Percentiles rank a stretch among this genome's conserved stretches.
Conservation (phyloP, 2,329 filamentous ascomycete species). For the Tolypocladium ovalisporum region DNA sequence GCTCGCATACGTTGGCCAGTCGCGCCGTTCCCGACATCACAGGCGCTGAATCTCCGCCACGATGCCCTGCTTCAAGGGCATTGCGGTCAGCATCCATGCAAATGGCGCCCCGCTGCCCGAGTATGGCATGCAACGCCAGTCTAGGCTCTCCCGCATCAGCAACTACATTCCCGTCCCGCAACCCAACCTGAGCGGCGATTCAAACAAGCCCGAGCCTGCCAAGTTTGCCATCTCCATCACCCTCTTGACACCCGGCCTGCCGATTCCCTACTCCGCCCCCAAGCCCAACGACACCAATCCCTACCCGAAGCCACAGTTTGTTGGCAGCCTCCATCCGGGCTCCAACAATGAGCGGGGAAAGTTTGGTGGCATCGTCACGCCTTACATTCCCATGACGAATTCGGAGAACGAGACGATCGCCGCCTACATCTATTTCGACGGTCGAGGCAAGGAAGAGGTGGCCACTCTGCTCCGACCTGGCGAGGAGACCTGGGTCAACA, state of each 20-base stretch:
- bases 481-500: slow-evolving; percentile 99
- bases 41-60: slow-evolving; percentile 17
- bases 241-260: slow-evolving; percentile 74
- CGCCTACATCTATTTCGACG: slow-evolving; percentile 98
- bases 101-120: slow-evolving; percentile 74
- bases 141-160: slow-evolving; percentile 82
- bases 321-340: slow-evolving; percentile 55
- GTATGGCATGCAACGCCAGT: slow-evolving; percentile 90
- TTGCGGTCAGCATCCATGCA: slow-evolving; percentile 92
- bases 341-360: slow-evolving; percentile 34
- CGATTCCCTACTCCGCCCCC: slow-evolving; percentile 86
- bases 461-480: slow-evolving; percentile 84
- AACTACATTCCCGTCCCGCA: slow-evolving; percentile 95
- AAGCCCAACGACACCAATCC: slow-evolving; percentile 69
- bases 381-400: slow-evolving; percentile 86
- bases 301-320: slow-evolving; percentile 70
- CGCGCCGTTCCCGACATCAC: slow-evolving; percentile 1
- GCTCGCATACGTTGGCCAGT: background rate
- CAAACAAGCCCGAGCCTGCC: slow-evolving; percentile 76
- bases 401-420: slow-evolving; percentile 95
- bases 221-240: slow-evolving; percentile 98
- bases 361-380: slow-evolving; percentile 50
- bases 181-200: slow-evolving; percentile 53
- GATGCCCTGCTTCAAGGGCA: slow-evolving; percentile 97
- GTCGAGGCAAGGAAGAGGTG: slow-evolving; percentile 89